Percentiles rank a stretch among this genome's conserved stretches.
Conservation (phyloP, 1,284 basidiomycete genomes). For the Hemileia vastatrix region DNA sequence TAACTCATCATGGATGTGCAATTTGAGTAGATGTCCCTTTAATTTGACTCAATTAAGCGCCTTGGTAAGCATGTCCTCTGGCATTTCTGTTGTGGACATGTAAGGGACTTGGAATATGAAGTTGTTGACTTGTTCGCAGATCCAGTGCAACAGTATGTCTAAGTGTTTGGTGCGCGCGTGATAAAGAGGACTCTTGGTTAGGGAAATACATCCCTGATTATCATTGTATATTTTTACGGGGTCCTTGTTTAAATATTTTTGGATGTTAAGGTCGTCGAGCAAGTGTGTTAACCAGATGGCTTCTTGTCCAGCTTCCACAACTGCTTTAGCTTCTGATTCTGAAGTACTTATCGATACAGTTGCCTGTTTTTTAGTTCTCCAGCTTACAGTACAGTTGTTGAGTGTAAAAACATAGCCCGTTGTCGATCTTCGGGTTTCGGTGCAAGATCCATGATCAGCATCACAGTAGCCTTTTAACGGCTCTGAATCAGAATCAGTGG, state of each 20-base stretch:
- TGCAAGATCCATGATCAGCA: neutral
- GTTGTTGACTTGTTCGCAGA: no score
- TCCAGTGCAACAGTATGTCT: no score
- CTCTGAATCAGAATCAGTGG: no score
- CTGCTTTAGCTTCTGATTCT: neutral
- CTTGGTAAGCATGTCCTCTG: no score
- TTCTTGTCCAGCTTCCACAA: neutral
- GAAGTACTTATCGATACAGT: neutral
- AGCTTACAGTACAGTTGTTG: neutral
- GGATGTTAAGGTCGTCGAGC: neutral
- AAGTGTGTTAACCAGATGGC: neutral
- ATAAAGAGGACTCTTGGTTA: neutral
- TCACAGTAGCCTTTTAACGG: no score
- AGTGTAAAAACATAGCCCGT: neutral
- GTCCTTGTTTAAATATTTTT: neutral
- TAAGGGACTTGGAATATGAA: no score
- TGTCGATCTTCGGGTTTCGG: neutral
- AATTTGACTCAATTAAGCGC: no score
- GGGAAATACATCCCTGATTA: conserved; percentile 1
- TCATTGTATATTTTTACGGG: neutral
- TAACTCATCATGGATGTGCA: no score
- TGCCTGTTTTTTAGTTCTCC: neutral
- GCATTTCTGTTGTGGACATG: no score
- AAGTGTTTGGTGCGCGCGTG: conserved; percentile 3
- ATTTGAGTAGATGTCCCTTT: no score